phyloP scores from a whole-genome alignment of 495 filamentous ascomycete species.

The Lichenothelia convexa region DNA sequence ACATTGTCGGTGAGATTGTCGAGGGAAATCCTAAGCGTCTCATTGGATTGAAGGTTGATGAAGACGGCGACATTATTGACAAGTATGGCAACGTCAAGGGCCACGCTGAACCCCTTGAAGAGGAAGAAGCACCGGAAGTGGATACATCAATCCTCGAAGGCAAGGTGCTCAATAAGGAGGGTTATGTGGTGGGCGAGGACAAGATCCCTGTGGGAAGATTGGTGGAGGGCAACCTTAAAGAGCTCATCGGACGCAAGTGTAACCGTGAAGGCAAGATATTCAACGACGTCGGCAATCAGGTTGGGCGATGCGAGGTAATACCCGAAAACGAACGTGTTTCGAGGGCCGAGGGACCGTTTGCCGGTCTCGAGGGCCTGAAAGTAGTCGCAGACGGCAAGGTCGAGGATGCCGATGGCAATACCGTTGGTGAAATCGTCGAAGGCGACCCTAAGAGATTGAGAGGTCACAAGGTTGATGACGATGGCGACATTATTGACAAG shows the following conservation, averaged over 20 bases:
- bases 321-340: slow-evolving; percentile 53
- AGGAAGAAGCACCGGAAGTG: slow-evolving; percentile 28
- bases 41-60: slow-evolving; percentile 57
- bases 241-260: slow-evolving; percentile 49
- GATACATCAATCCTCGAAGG: slow-evolving; percentile 49
- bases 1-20: slow-evolving; percentile 49
- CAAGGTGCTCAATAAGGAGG: slow-evolving; percentile 60
- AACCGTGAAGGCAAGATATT: slow-evolving; percentile 59
- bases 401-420: slow-evolving; percentile 44
- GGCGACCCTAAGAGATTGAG: slow-evolving; percentile 55
- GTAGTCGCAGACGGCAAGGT: slow-evolving; percentile 58
- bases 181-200: slow-evolving; percentile 54
- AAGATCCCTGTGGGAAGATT: slow-evolving; percentile 54
- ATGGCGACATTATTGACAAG: slow-evolving; percentile 71
- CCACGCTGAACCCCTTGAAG: slow-evolving; percentile 51
- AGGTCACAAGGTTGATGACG: slow-evolving; percentile 61
- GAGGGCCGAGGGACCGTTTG: slow-evolving; percentile 51
- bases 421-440: slow-evolving; percentile 52
- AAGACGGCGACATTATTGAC: slow-evolving; percentile 73
- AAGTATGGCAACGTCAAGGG: slow-evolving; percentile 65
- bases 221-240: slow-evolving; percentile 45
- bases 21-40: slow-evolving; percentile 59
- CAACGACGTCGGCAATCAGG: slow-evolving; percentile 49
- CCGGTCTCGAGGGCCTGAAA: slow-evolving; percentile 49
- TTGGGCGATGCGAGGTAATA: slow-evolving; percentile 61